phyloP scores from a whole-genome alignment of 2,329 filamentous ascomycete genomes.

The Cercospora sp. region DNA sequence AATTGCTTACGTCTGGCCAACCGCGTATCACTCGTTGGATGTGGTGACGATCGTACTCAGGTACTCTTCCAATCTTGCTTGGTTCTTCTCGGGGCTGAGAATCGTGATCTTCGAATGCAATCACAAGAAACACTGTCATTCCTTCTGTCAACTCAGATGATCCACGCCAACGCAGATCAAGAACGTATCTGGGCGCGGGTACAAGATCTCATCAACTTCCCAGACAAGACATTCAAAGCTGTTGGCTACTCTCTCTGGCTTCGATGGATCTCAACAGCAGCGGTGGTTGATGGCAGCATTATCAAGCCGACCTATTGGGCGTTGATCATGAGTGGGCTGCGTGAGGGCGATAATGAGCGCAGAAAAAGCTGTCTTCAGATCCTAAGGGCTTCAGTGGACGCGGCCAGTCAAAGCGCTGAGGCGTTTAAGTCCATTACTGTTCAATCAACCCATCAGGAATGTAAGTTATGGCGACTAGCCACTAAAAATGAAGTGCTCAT shows the following conservation, averaged over 20 bases:
- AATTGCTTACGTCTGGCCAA: conserved; percentile 14
- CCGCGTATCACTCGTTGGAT: neutral
- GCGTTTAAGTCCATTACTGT: neutral
- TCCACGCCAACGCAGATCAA: conserved; percentile 3
- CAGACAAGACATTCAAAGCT: conserved; percentile 20
- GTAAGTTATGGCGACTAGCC: conserved; percentile 1
- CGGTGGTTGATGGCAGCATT: conserved; percentile 12
- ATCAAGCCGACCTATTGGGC: conserved; percentile 42
- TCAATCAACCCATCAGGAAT: neutral
- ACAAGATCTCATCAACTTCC: conserved; percentile 10
- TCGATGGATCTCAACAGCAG: conserved; percentile 22
- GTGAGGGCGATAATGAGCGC: conserved; percentile 47
- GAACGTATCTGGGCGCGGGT: conserved; percentile 22
- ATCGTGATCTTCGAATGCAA: conserved; percentile 11
- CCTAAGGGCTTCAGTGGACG: conserved; percentile 43
- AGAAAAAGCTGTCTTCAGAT: conserved; percentile 51
- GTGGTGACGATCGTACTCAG: neutral
- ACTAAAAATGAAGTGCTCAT: neutral
- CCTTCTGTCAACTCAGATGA: conserved; percentile 3
- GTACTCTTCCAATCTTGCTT: conserved; percentile 19
- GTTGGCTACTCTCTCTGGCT: conserved; percentile 35
- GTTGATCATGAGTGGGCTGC: conserved; percentile 41
- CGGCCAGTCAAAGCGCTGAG: conserved; percentile 28
- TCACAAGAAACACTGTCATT: conserved; percentile 18
- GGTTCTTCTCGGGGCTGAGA: conserved; percentile 17